Conservation (phyloP, 2,329 filamentous ascomycete species). For the Ascomycota sp. region DNA sequence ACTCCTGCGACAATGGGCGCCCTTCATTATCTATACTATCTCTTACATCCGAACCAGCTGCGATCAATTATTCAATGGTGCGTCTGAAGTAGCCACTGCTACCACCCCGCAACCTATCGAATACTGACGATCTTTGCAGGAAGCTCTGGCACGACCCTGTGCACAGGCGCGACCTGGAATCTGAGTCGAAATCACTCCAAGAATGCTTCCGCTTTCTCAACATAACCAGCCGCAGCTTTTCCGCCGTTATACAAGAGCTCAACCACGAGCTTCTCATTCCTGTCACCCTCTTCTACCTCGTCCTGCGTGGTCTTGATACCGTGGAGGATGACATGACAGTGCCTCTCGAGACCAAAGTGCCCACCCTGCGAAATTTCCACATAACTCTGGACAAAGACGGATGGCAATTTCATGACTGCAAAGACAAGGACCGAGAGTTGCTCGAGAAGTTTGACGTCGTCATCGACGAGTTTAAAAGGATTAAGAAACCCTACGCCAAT, state of each 20-base stretch:
- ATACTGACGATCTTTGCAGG: constrained; percentile 26
- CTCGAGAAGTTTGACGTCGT: constrained; percentile 82
- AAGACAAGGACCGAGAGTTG: constrained; percentile 85
- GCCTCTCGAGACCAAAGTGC: constrained; percentile 58
- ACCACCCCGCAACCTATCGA: neutral
- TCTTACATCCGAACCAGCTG: constrained; percentile 55
- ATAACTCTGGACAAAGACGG: constrained; percentile 57
- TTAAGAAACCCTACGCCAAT: constrained; percentile 61
- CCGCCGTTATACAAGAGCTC: constrained; percentile 81
- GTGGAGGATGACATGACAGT: constrained; percentile 98
- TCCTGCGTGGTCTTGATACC: constrained; percentile 83
- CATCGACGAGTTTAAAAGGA: constrained; percentile 63
- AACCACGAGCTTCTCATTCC: constrained; percentile 84
- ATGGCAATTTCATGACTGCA: constrained; percentile 73
- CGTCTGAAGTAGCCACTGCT: constrained; percentile 3
- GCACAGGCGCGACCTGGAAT: constrained; percentile 54
- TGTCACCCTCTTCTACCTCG: constrained; percentile 76
- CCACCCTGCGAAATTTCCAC: constrained; percentile 64
- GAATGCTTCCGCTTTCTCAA: constrained; percentile 74
- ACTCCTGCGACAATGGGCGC: constrained; percentile 27
- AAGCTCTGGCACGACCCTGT: constrained; percentile 93
- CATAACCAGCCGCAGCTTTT: constrained; percentile 78
- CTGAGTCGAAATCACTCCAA: constrained; percentile 51
- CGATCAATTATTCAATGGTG: constrained; percentile 79
- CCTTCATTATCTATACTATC: constrained; percentile 55